Conservation (phyloP, 805 yeast species). For the Peterozyma toletana region DNA sequence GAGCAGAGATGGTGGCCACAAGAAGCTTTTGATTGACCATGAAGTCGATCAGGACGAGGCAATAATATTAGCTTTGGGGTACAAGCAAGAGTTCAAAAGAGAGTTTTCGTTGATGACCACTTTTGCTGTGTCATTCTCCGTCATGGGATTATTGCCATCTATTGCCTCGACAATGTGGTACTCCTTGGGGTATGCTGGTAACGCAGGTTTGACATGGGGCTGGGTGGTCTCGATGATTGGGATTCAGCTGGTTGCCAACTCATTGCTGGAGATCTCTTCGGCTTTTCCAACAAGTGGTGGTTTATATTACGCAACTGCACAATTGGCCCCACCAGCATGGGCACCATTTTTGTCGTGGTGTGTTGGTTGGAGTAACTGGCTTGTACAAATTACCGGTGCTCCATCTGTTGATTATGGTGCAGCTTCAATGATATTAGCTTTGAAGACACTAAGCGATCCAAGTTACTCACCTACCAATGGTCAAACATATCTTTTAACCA, state of each 20-base stretch:
- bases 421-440: constrained; percentile 49
- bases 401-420: constrained; percentile 55
- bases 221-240: constrained; percentile 48
- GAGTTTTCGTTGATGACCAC: constrained; percentile 51
- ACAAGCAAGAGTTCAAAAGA: constrained; percentile 58
- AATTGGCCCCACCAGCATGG: constrained; percentile 48
- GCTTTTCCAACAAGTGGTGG: constrained; percentile 68
- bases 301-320: constrained; percentile 60
- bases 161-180: constrained; percentile 58
- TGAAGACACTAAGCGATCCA: constrained; percentile 33
- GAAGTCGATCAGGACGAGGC: constrained; percentile 43
- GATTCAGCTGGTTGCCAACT: constrained; percentile 48
- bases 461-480: constrained; percentile 36
- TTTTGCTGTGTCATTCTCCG: constrained; percentile 59
- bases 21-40: constrained; percentile 33
- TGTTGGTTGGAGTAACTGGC: constrained; percentile 59
- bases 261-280: constrained; percentile 59
- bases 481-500: constrained; percentile 42
- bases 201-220: constrained; percentile 62
- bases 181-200: constrained; percentile 54
- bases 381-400: constrained; percentile 55
- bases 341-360: constrained; percentile 53
- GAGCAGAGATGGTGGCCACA: constrained; percentile 11
- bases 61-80: constrained; percentile 49
- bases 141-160: constrained; percentile 59